Base-by-base conservation (phyloP, 2,329 filamentous ascomycete genomes). In the Diaporthe amygdali region DNA sequence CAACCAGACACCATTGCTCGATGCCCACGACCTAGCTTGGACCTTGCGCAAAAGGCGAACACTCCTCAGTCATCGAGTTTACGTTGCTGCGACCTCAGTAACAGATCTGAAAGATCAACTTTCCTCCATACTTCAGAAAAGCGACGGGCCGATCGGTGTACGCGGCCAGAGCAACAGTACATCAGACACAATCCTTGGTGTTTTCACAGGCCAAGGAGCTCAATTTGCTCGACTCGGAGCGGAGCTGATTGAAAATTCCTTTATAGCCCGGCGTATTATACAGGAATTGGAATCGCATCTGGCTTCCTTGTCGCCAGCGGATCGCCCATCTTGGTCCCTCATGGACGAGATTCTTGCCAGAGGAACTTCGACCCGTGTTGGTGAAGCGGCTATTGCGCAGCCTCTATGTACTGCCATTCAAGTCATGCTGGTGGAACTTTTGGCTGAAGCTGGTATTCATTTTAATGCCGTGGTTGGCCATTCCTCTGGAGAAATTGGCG, bases 371-470 rank as follows among this genome's bases (percentile, higher is more conserved):
- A 66, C 49, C 22, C 54, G 66, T 3, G 54, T 77, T 15, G 46
- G 73, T 27, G 61, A 71, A 20, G 59, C 61, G n/a, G 56, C 39
- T 9, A 14, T 72, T 6, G 49, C 47, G 17, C 69, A 72, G 56
- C 74, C 74, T 1, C 30, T 82, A 0, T 84, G 80, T 66, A 84
- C 82, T 2, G 82, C 81, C 0, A 30, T 85, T 0, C 84, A 85
- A 70, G 75, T 85, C 3, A 75, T 76, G 4, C 73, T 83, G 0
- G 77, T 84, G 0, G 78, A 82, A 14, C 59, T 83, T 1, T 73
- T 84, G 2, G 41, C 17, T 2, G 32, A 30, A 0, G 74, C 74
- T 0, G 75, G 75, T 2, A 37, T 81, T 5, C 14, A 52, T 4
- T 76, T 80, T 3, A 25, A 52, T 1, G 74, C 72, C 2, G 77